A percentile compares a stretch with the other conserved stretches of the same genome.
These are phyloP conservation scores for Clausena lansium DNA, from an alignment of 345 rosid genomes.

Conservation along the genomic window DNA sequence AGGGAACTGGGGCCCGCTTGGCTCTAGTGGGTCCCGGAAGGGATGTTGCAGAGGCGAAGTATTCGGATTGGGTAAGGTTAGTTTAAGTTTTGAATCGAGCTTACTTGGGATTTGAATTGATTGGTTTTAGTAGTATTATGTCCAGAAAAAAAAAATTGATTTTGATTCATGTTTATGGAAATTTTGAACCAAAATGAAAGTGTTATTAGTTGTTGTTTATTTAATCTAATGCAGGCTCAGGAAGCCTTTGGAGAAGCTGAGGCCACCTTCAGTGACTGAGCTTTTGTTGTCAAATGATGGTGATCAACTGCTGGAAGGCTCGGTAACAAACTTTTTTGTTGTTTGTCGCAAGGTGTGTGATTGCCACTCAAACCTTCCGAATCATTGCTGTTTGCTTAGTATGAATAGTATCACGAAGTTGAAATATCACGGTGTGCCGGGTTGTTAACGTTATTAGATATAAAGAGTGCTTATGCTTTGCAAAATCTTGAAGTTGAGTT, in stretches of 20 bases:
- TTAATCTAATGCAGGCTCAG: constrained; percentile 48
- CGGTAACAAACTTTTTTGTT: constrained; percentile 66
- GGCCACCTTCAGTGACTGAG: constrained; percentile 70
- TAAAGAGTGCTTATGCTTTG: background rate
- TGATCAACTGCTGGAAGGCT: constrained; percentile 80
- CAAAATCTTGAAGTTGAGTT: background rate
- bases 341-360: constrained; percentile 59
- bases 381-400: background rate
- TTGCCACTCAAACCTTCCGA: background rate
- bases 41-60: constrained; percentile 67
- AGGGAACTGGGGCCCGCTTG: constrained; percentile 54
- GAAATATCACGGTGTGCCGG: background rate
- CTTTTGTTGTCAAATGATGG: constrained; percentile 84
- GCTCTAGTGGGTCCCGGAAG: constrained; percentile 84
- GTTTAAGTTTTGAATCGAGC: constrained; percentile 3
- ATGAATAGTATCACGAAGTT: background rate
- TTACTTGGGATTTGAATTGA: background rate
- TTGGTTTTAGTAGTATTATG: background rate
- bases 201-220: background rate
- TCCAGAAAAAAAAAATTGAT: background rate
- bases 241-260: constrained; percentile 75
- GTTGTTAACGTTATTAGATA: background rate
- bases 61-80: constrained; percentile 89
- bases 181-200: background rate
- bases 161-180: background rate